These are phyloP conservation scores for Hericium rajendrae DNA, from an alignment of 768 basidiomycete species.

Conservation along the genomic window DNA sequence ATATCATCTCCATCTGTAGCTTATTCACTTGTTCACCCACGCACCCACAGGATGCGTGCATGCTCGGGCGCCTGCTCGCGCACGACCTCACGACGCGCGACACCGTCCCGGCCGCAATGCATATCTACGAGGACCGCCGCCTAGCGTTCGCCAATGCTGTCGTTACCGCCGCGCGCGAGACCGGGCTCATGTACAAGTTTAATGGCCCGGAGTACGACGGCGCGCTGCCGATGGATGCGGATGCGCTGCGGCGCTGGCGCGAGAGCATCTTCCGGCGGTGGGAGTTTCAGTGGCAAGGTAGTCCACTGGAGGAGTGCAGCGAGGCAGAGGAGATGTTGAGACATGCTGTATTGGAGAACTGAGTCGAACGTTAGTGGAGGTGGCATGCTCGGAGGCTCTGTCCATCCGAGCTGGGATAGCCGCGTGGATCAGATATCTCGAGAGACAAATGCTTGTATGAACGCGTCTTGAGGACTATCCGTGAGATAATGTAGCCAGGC, in stretches of 20 bases:
- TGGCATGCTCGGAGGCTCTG: no score
- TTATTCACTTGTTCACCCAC: background rate
- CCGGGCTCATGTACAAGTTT: conserved; percentile 17
- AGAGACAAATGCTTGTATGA: no score
- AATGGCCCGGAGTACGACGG: conserved; percentile 3
- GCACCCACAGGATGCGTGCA: background rate
- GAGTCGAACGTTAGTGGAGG: no score
- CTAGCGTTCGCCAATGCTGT: conserved; percentile 12
- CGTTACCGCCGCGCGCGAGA: conserved; percentile 8
- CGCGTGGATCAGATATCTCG: no score
- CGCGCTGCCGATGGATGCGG: conserved; percentile 6
- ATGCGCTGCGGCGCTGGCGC: background rate
- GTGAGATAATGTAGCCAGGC: no score
- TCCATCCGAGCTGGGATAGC: no score
- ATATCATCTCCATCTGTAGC: background rate
- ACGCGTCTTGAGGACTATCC: no score
- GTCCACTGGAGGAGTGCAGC: background rate
- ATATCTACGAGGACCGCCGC: background rate
- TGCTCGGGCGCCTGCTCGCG: background rate
- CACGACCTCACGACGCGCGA: background rate
- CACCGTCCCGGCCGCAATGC: background rate
- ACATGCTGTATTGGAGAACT: background rate
- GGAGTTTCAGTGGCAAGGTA: background rate
- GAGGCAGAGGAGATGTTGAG: background rate
- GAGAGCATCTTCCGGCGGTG: background rate